Conservation (phyloP, 2,329 filamentous ascomycete genomes). For the Phoma herbarum region DNA sequence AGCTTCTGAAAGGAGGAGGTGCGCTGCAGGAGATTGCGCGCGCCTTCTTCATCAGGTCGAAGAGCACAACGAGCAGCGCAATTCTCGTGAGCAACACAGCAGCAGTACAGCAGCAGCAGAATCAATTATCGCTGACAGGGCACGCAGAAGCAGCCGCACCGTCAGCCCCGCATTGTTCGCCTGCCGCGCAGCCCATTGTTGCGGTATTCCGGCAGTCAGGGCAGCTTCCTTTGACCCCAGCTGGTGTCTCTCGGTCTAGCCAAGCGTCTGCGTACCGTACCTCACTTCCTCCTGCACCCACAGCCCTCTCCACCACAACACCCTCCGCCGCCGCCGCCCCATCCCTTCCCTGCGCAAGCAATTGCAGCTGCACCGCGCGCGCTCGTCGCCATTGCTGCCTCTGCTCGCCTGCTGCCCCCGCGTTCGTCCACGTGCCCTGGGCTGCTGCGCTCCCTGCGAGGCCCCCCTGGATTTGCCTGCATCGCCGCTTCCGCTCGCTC, state of each 20-base stretch:
- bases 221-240: constrained; percentile 31
- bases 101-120: background rate
- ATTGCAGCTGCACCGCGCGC: constrained; percentile 30
- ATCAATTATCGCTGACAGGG: constrained; percentile 15
- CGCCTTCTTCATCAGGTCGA: constrained; percentile 38
- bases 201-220: constrained; percentile 17
- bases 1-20: constrained; percentile 30
- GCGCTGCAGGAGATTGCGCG: constrained; percentile 42
- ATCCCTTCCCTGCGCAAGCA: constrained; percentile 25
- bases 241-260: constrained; percentile 43
- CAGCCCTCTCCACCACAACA: constrained; percentile 21
- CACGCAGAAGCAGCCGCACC: constrained; percentile 4
- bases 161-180: constrained; percentile 16
- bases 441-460: constrained; percentile 42
- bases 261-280: constrained; percentile 47
- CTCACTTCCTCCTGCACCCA: constrained; percentile 39
- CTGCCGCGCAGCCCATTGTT: constrained; percentile 21
- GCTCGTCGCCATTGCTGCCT: constrained; percentile 28
- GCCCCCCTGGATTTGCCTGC: constrained; percentile 47
- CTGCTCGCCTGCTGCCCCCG: constrained; percentile 17
- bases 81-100: constrained; percentile 8
- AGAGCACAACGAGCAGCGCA: constrained; percentile 9
- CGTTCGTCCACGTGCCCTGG: constrained; percentile 31
- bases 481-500: constrained; percentile 28
- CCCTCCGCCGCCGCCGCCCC: constrained; percentile 21